Evolutionary conservation across 2,329 filamentous ascomycete genomes (phyloP).

Genomic region (Alternaria gansuensis): DNA sequence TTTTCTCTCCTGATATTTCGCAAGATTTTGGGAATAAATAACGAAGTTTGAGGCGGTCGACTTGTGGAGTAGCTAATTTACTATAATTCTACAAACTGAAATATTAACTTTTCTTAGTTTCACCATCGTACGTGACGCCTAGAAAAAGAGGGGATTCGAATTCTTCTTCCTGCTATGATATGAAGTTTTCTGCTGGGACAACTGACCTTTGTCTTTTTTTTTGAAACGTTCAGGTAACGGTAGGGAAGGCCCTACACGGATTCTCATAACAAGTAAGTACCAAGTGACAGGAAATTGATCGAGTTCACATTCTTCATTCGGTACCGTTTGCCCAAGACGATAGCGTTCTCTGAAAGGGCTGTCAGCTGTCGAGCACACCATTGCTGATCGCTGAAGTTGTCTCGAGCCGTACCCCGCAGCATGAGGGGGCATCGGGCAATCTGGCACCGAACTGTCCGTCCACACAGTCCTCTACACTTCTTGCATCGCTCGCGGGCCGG

Average conservation of each 20-base stretch:
- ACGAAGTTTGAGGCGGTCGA: too few species aligned
- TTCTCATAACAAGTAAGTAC: conserved; percentile 5
- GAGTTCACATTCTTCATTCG: background rate
- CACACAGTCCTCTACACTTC: conserved; percentile 20
- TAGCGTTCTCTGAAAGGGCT: background rate
- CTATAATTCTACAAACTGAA: too few species aligned
- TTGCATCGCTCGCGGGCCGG: conserved; percentile 26
- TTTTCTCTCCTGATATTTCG: too few species aligned
- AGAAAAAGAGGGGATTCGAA: too few species aligned
- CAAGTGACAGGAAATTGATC: background rate
- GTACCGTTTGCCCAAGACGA: background rate
- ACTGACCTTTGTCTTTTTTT: too few species aligned
- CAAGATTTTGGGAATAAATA: too few species aligned
- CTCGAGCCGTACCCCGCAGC: conserved; percentile 18
- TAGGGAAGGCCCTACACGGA: background rate
- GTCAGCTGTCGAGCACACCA: background rate
- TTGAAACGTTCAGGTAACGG: background rate
- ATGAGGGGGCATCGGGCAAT: conserved; percentile 30
- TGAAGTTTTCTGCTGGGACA: too few species aligned
- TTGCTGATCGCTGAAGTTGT: conserved; percentile 2
- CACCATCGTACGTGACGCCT: too few species aligned
- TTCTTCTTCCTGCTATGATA: too few species aligned
- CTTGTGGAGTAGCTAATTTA: too few species aligned
- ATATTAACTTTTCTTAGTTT: too few species aligned
- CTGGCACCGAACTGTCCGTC: conserved; percentile 36